These are phyloP conservation scores for Naganishia liquefaciens DNA, from an alignment of 1,284 basidiomycete genomes.

Conservation along the genomic window DNA sequence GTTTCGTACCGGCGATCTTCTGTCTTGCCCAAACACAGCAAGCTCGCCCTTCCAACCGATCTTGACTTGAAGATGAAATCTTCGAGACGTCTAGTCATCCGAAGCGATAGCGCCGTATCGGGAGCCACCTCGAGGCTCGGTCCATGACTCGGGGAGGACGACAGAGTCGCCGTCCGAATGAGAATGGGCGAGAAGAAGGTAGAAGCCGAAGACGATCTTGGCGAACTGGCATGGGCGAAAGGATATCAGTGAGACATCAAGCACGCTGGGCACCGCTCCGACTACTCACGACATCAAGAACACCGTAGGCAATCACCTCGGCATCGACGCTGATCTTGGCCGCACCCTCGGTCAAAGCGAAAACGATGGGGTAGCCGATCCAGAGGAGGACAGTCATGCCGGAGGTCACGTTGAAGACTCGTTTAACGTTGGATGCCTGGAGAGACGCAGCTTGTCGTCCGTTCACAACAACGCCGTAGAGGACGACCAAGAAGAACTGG, in stretches of 20 bases:
- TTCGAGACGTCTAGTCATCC: slow-evolving; percentile 18
- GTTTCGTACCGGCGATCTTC: neutral
- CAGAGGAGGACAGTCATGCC: slow-evolving; percentile 40
- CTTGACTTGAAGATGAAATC: too few relatives aligned
- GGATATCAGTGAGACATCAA: neutral
- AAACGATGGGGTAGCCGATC: slow-evolving; percentile 43
- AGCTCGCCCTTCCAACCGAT: too few relatives aligned
- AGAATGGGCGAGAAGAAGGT: slow-evolving; percentile 48
- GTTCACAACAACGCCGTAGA: slow-evolving; percentile 42
- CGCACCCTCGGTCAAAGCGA: slow-evolving; percentile 31
- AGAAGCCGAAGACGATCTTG: slow-evolving; percentile 50
- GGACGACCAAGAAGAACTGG: slow-evolving; percentile 41
- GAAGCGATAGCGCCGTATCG: slow-evolving; percentile 45
- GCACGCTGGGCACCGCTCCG: neutral
- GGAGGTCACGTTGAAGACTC: slow-evolving; percentile 29
- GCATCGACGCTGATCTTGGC: slow-evolving; percentile 39
- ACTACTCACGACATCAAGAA: slow-evolving; percentile 48
- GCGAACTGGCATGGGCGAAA: slow-evolving; percentile 36
- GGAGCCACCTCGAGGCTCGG: slow-evolving; percentile 45
- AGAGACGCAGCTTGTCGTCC: slow-evolving; percentile 41
- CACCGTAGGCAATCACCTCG: slow-evolving; percentile 50
- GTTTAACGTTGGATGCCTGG: slow-evolving; percentile 32
- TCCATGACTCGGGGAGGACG: slow-evolving; percentile 50
- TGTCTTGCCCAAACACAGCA: too few relatives aligned
- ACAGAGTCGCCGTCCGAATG: slow-evolving; percentile 49